Evolutionary conservation across 2,329 filamentous ascomycete genomes (phyloP).

Genomic region (Botrytis deweyae): DNA sequence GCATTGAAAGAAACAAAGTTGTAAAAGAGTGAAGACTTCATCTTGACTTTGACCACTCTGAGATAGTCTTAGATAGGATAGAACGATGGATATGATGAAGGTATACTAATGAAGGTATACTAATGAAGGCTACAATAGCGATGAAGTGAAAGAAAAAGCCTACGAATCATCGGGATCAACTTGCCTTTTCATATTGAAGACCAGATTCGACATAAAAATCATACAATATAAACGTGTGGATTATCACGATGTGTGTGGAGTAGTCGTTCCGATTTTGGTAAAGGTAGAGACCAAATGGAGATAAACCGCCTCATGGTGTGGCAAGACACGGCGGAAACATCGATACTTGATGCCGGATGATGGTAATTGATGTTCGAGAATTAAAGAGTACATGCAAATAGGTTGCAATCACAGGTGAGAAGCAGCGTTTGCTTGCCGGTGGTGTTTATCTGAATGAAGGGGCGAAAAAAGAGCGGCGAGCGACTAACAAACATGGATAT

Average conservation of each 20-base stretch:
- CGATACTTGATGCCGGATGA: too few relatives aligned
- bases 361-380: neutral
- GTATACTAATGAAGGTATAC: neutral
- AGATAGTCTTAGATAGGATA: neutral
- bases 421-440: neutral
- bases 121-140: neutral
- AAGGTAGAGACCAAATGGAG: neutral
- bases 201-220: neutral
- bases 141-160: neutral
- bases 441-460: neutral
- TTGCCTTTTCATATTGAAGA: neutral
- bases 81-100: neutral
- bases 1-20: neutral
- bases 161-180: neutral
- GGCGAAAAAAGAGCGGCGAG: neutral
- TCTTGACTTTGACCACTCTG: constrained; percentile 10
- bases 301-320: neutral
- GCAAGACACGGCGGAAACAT: neutral
- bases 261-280: neutral
- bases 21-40: neutral
- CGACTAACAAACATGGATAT: neutral
- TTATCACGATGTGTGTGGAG: constrained; percentile 3
- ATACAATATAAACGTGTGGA: neutral
- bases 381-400: neutral
- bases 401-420: neutral